phyloP scores from a whole-genome alignment of 2,329 filamentous ascomycete species.

The Chrysoporthe puriensis region DNA sequence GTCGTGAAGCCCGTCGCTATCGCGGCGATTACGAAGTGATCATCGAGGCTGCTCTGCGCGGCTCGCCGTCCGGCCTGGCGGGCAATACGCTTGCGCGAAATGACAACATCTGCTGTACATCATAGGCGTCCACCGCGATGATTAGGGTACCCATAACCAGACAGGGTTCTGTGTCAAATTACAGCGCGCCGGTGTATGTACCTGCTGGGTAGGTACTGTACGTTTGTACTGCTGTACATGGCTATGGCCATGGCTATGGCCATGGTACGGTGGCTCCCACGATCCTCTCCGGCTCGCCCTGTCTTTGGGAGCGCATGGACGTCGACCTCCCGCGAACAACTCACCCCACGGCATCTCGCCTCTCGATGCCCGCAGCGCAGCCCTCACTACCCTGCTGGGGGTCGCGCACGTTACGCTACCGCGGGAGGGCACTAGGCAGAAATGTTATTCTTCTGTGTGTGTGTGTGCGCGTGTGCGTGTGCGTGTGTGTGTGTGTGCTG shows the following conservation, averaged over 20 bases:
- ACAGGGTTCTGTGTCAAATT: not conserved
- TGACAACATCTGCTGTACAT: not conserved
- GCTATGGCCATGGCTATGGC: too few relatives aligned
- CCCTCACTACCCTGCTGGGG: not conserved
- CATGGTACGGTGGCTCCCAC: not conserved
- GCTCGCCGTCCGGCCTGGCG: not conserved
- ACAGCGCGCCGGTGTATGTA: not conserved
- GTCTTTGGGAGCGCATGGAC: not conserved
- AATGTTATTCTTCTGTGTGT: too few relatives aligned
- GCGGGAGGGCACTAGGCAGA: too few relatives aligned
- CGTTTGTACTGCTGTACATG: not conserved
- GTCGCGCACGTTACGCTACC: too few relatives aligned
- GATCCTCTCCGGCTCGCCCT: not conserved
- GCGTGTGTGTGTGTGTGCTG: too few relatives aligned
- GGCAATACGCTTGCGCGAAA: not conserved
- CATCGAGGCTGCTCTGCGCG: not conserved
- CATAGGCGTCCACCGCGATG: not conserved
- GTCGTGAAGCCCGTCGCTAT: not conserved
- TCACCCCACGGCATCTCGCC: not conserved
- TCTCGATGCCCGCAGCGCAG: not conserved
- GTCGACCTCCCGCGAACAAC: not conserved
- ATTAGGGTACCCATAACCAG: slow-evolving; percentile 3
- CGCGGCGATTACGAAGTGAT: not conserved
- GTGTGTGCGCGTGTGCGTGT: too few relatives aligned
- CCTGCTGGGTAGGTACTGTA: not conserved